Conservation (phyloP, 163 green algal genomes). For the Coccomyxa subellipsoidea region DNA sequence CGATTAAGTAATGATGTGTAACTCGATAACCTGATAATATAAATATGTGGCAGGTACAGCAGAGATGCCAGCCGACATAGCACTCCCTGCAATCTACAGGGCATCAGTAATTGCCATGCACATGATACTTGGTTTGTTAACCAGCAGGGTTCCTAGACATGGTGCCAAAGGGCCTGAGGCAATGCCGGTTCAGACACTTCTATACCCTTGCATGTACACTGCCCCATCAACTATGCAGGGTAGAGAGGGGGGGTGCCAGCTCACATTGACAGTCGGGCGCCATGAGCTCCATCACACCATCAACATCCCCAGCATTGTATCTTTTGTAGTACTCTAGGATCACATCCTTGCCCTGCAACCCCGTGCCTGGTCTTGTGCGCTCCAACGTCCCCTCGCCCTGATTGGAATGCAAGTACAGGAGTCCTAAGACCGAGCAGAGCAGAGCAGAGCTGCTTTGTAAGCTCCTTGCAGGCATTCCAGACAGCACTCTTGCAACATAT, state of each 20-base stretch:
- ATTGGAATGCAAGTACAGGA: not conserved
- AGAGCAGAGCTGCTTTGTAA: too few relatives aligned
- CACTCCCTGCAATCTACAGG: not conserved
- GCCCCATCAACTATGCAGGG: not conserved
- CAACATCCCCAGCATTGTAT: conserved; percentile 32
- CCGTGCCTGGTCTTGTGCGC: not conserved
- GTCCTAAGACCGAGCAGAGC: too few relatives aligned
- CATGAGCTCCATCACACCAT: conserved; percentile 32
- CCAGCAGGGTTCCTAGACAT: too few relatives aligned
- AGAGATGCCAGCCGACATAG: too few relatives aligned
- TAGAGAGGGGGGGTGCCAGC: not conserved
- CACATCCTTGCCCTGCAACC: not conserved
- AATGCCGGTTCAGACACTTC: too few relatives aligned
- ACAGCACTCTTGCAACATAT: too few relatives aligned
- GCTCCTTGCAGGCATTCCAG: too few relatives aligned
- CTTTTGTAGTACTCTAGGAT: conserved; percentile 12
- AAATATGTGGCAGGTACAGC: too few relatives aligned
- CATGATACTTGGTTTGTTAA: not conserved
- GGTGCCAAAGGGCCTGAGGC: too few relatives aligned
- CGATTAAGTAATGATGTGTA: too few relatives aligned
- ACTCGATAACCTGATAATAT: too few relatives aligned
- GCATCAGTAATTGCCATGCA: not conserved
- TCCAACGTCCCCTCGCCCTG: not conserved
- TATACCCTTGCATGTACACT: too few relatives aligned
- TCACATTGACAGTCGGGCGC: conserved; percentile 10